Conservation (phyloP, 192 early-diverging fungal species). For the Coemansia sp. region DNA sequence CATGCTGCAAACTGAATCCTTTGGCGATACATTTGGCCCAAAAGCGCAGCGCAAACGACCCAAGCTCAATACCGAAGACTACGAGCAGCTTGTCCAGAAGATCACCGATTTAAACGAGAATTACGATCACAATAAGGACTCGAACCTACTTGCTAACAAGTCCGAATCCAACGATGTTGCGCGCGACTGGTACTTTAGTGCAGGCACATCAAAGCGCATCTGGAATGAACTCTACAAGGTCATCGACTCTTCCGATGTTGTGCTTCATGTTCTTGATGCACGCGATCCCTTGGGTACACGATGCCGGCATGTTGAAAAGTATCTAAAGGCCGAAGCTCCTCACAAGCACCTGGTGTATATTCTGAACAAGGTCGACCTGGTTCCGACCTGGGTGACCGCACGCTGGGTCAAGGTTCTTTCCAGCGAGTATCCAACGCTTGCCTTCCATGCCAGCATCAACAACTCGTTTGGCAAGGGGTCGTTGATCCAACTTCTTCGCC, state of each 20-base stretch:
- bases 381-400: conserved; percentile 98
- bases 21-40: conserved; percentile 90
- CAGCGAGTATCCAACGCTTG: conserved; percentile 90
- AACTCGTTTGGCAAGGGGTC: conserved; percentile 99
- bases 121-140: conserved; percentile 73
- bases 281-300: conserved; percentile 96
- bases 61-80: conserved; percentile 71
- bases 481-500: conserved; percentile 96
- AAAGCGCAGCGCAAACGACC: conserved; percentile 95
- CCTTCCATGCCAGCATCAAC: conserved; percentile 98
- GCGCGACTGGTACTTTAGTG: conserved; percentile 87
- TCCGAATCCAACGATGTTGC: conserved; percentile 73
- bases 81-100: conserved; percentile 79
- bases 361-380: conserved; percentile 98
- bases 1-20: conserved; percentile 93
- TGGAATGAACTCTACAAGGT: conserved; percentile 99
- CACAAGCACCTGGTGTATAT: conserved; percentile 98
- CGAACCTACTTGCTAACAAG: conserved; percentile 73
- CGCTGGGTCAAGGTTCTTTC: conserved; percentile 94
- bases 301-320: conserved; percentile 89
- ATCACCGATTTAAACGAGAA: conserved; percentile 68
- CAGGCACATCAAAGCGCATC: conserved; percentile 95
- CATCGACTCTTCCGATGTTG: conserved; percentile 93
- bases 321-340: conserved; percentile 86
- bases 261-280: conserved; percentile 98